Evolutionary conservation across 306 rosid species (phyloP).

Genomic region (Clitoria ternatea): DNA sequence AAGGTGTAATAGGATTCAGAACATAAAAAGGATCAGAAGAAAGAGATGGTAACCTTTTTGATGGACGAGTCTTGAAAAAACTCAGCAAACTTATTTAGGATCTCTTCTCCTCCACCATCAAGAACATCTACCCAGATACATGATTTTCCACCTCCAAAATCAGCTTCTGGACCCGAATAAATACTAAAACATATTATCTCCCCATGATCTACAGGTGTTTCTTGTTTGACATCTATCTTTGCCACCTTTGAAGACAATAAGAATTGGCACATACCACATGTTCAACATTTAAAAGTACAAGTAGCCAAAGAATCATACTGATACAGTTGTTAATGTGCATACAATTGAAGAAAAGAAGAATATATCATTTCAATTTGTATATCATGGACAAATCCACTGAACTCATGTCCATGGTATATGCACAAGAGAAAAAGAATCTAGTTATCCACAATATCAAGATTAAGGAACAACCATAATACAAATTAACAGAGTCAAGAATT

Average conservation of each 20-base stretch:
- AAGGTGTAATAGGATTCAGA: background rate
- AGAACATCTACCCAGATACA: slow-evolving; percentile 99
- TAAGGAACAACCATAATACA: slow-evolving; percentile 2
- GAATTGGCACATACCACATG: slow-evolving; percentile 21
- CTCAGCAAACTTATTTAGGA: slow-evolving; percentile 62
- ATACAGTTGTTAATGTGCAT: background rate
- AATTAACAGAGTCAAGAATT: background rate
- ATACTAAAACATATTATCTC: slow-evolving; percentile 93
- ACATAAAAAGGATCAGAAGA: background rate
- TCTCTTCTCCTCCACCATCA: slow-evolving; percentile 87
- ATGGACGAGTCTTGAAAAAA: slow-evolving; percentile 75
- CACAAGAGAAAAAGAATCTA: background rate
- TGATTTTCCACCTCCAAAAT: slow-evolving; percentile 89
- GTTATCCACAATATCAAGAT: background rate
- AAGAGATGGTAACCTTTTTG: slow-evolving; percentile 61
- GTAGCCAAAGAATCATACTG: background rate
- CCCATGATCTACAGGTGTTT: slow-evolving; percentile 98
- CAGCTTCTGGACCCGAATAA: slow-evolving; percentile 86
- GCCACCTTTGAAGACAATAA: slow-evolving; percentile 63
- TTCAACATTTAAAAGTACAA: slow-evolving; percentile 26
- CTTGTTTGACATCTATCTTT: slow-evolving; percentile 73
- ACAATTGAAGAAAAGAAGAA: slow-evolving; percentile 8
- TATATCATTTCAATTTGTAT: slow-evolving; percentile 15
- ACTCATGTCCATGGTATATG: background rate
- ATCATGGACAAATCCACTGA: background rate